Conservation (phyloP, 164 flowering plant species). For the Vitis rotundifolia region DNA sequence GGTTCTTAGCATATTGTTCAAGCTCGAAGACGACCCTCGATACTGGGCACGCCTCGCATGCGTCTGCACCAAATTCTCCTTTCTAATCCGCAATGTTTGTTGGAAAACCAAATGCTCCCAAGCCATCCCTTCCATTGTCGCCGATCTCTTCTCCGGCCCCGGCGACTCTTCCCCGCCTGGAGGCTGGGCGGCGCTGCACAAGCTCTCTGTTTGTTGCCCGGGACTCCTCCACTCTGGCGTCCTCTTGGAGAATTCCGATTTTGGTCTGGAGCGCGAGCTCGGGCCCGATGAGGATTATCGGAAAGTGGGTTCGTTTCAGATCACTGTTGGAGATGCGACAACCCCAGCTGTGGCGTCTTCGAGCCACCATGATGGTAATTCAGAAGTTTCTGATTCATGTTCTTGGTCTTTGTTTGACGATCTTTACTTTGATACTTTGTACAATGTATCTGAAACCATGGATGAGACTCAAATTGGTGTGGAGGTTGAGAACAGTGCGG, state of each 20-base stretch:
- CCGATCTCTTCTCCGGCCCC: conserved; percentile 52
- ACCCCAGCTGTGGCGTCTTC: conserved; percentile 5
- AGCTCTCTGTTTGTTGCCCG: conserved; percentile 90
- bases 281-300: conserved; percentile 65
- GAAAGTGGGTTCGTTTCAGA: background rate
- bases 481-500: conserved; percentile 14
- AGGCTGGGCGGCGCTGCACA: conserved; percentile 79
- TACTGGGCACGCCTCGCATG: conserved; percentile 81
- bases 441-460: conserved; percentile 46
- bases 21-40: conserved; percentile 82
- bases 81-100: conserved; percentile 52
- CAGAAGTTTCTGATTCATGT: conserved; percentile 24
- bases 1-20: conserved; percentile 62
- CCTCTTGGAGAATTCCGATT: conserved; percentile 82
- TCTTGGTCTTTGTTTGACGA: conserved; percentile 85
- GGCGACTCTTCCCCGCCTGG: conserved; percentile 40
- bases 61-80: conserved; percentile 71
- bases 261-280: conserved; percentile 86
- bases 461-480: background rate
- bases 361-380: background rate
- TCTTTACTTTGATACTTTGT: conserved; percentile 69
- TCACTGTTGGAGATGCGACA: background rate
- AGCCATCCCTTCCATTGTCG: conserved; percentile 60
- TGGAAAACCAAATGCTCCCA: conserved; percentile 57
- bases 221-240: conserved; percentile 86